Percentiles rank a stretch among this genome's conserved stretches.
phyloP scores from a whole-genome alignment of 2,329 filamentous ascomycete species.

The Tympanopsis confertula region DNA sequence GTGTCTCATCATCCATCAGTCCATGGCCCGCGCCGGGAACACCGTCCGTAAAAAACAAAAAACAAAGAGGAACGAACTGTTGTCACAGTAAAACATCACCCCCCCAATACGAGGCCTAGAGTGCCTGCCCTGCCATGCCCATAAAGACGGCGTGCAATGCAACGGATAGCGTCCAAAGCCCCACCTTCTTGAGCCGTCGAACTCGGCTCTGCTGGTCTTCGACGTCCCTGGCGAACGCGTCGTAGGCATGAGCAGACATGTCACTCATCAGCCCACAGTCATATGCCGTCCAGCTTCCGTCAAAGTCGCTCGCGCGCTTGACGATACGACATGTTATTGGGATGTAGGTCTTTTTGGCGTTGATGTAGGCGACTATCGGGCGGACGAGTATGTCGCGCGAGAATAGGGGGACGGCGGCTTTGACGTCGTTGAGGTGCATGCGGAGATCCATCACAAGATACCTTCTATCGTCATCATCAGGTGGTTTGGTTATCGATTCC shows the following conservation, averaged over 20 bases:
- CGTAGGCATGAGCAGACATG: slow-evolving; percentile 82
- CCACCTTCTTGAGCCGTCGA: slow-evolving; percentile 84
- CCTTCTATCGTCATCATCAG: slow-evolving; percentile 46
- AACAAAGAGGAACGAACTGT: too few relatives aligned
- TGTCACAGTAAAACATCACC: too few relatives aligned
- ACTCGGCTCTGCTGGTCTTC: slow-evolving; percentile 78
- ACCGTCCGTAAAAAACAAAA: too few relatives aligned
- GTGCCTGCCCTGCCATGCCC: slow-evolving; percentile 77
- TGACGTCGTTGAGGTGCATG: slow-evolving; percentile 87
- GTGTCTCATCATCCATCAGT: too few relatives aligned
- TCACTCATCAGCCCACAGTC: slow-evolving; percentile 93
- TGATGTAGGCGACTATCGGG: slow-evolving; percentile 96
- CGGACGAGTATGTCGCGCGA: slow-evolving; percentile 80
- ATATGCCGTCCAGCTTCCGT: slow-evolving; percentile 88
- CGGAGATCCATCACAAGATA: slow-evolving; percentile 89
- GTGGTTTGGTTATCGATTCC: background rate
- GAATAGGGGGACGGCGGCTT: slow-evolving; percentile 85
- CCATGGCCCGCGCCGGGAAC: too few relatives aligned
- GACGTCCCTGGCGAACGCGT: slow-evolving; percentile 85
- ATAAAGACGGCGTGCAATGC: slow-evolving; percentile 89
- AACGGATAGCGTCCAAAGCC: slow-evolving; percentile 87
- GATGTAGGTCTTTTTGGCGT: slow-evolving; percentile 87
- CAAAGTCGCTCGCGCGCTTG: slow-evolving; percentile 78
- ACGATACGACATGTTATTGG: slow-evolving; percentile 90
- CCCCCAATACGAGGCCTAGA: too few relatives aligned